Evolutionary conservation across 768 basidiomycete species (phyloP).

Genomic region (Boletus eberwhitei): DNA sequence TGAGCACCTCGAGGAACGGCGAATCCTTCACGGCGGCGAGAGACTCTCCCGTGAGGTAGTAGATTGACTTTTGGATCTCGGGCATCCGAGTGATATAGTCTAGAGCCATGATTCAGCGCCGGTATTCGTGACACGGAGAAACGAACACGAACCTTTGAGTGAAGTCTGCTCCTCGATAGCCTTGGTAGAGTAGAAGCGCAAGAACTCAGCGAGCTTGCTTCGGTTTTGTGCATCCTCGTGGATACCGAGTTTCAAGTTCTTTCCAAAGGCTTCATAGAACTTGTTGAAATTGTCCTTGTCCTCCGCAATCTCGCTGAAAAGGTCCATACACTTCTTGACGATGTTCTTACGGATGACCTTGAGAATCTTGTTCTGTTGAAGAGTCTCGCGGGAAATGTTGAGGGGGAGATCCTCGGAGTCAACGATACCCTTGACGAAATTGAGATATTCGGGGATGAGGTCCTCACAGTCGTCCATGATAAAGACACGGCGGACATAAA

Average conservation of each 20-base stretch:
- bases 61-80: constrained; percentile 97
- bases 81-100: constrained; percentile 99
- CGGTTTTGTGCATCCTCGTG: constrained; percentile 99
- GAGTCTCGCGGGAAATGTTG: constrained; percentile 99
- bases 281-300: constrained; percentile 98
- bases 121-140: not conserved
- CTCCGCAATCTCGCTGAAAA: constrained; percentile 95
- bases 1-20: constrained; percentile 98
- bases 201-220: constrained; percentile 98
- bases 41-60: constrained; percentile 99
- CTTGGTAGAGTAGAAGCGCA: constrained; percentile 98
- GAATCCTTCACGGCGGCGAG: constrained; percentile 88
- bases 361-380: constrained; percentile 99
- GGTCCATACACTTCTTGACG: constrained; percentile 95
- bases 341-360: constrained; percentile 99
- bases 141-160: constrained; percentile 69
- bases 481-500: constrained; percentile 99
- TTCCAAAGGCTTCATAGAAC: constrained; percentile 98
- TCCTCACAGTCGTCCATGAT: constrained; percentile 99
- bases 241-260: constrained; percentile 99
- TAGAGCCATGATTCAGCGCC: constrained; percentile 26
- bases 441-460: constrained; percentile 98
- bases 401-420: constrained; percentile 99
- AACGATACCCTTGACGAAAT: constrained; percentile 99
- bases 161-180: constrained; percentile 85